phyloP scores from a whole-genome alignment of 1,139 yeast genomes.

The Geotrichum klebahnii region DNA sequence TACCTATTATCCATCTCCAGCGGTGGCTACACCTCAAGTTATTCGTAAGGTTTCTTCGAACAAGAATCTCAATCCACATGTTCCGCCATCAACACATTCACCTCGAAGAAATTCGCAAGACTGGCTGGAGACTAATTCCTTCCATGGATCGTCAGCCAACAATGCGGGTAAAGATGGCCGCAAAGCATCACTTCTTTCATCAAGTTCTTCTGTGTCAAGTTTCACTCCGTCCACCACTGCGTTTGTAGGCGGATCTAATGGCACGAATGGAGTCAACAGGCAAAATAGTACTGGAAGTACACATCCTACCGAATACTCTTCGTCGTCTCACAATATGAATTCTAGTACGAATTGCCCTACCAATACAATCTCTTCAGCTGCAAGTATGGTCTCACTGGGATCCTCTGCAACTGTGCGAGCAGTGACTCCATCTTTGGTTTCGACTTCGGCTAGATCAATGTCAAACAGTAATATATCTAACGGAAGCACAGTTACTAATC shows the following conservation, averaged over 20 bases:
- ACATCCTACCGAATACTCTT: not conserved
- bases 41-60: slow-evolving; percentile 18
- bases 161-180: not conserved
- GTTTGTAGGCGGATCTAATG: too few species aligned
- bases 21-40: slow-evolving; percentile 13
- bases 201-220: not conserved
- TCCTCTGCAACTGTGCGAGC: not conserved
- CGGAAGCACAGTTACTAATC: not conserved
- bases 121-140: slow-evolving; percentile 18
- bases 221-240: not conserved
- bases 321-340: not conserved
- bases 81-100: slow-evolving; percentile 16
- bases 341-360: not conserved
- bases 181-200: not conserved
- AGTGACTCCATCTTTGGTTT: slow-evolving; percentile 5
- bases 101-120: slow-evolving; percentile 20
- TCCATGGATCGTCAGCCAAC: slow-evolving; percentile 14
- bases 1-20: slow-evolving; percentile 13
- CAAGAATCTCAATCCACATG: slow-evolving; percentile 1
- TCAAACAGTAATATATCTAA: not conserved
- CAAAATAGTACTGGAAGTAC: slow-evolving; percentile 11
- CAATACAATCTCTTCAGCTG: not conserved
- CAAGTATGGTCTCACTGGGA: slow-evolving; percentile 1
- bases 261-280: not conserved
- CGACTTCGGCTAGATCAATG: slow-evolving; percentile 5